Conservation (phyloP, 495 filamentous ascomycete species). For the Chaetomium tenue region DNA sequence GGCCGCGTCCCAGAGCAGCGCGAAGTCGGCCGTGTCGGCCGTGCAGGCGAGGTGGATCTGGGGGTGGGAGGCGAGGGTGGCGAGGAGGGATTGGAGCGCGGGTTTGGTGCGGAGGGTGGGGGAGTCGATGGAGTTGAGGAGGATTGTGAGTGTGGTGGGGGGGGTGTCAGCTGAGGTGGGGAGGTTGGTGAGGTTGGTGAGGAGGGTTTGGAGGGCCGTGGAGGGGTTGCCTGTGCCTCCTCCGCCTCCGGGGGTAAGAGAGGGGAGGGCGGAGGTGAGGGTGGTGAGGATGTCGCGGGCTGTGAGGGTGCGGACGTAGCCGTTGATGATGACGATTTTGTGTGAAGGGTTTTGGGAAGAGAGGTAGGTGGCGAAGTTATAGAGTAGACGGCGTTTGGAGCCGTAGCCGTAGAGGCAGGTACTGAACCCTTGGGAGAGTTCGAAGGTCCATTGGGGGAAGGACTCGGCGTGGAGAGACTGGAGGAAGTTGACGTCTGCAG, state of each 20-base stretch:
- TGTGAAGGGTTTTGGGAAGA: constrained; percentile 47
- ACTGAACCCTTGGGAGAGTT: constrained; percentile 84
- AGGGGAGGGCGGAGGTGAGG: constrained; percentile 61
- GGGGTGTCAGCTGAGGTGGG: constrained; percentile 5
- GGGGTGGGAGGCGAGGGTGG: constrained; percentile 71
- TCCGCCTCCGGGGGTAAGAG: constrained; percentile 39
- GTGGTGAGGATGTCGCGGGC: constrained; percentile 76
- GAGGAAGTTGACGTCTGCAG: constrained; percentile 66
- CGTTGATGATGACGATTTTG: constrained; percentile 82
- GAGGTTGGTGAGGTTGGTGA: constrained; percentile 47
- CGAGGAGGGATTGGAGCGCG: constrained; percentile 67
- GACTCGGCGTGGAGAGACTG: constrained; percentile 71
- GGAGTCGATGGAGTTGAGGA: constrained; percentile 86
- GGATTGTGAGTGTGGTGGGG: constrained; percentile 53
- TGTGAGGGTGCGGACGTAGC: constrained; percentile 73
- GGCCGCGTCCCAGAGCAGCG: constrained; percentile 84
- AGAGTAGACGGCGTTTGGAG: constrained; percentile 74
- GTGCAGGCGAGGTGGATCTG: constrained; percentile 74
- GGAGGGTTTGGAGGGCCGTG: constrained; percentile 59
- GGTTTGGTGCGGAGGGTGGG: constrained; percentile 70
- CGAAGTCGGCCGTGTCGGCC: constrained; percentile 81
- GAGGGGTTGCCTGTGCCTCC: constrained; percentile 42
- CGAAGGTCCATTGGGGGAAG: constrained; percentile 91
- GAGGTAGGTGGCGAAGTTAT: constrained; percentile 72
- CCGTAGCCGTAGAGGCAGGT: constrained; percentile 92